A percentile compares a stretch with the other conserved stretches of the same genome.
Evolutionary conservation across 495 filamentous ascomycete species (phyloP).

Genomic region (Daldinia grandis): DNA sequence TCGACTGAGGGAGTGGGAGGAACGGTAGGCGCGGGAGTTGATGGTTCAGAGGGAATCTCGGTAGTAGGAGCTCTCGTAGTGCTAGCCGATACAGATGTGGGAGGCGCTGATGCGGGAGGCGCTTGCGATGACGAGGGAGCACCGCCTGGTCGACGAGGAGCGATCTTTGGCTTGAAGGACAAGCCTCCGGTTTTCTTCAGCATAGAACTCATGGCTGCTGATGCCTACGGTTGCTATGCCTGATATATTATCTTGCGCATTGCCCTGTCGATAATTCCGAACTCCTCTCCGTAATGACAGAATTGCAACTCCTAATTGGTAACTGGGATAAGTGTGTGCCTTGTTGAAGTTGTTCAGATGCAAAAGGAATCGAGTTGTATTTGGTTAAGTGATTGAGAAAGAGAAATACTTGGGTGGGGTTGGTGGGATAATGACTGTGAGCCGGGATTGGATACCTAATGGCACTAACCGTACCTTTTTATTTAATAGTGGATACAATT

Average conservation of each 20-base stretch:
- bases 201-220: conserved; percentile 52
- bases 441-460: conserved; percentile 4
- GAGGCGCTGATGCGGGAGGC: conserved; percentile 22
- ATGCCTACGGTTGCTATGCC: conserved; percentile 28
- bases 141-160: conserved; percentile 36
- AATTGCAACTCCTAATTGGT: conserved; percentile 2
- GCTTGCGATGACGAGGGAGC: conserved; percentile 31
- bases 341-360: neutral
- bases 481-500: conserved; percentile 1
- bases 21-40: conserved; percentile 27
- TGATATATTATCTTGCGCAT: conserved; percentile 15
- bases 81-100: conserved; percentile 10
- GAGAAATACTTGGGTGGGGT: conserved; percentile 27
- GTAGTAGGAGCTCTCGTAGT: conserved; percentile 27
- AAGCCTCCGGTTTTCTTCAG: conserved; percentile 55
- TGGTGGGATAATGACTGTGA: conserved; percentile 26
- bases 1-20: conserved; percentile 24
- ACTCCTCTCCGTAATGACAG: neutral
- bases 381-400: conserved; percentile 6
- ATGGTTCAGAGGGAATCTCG: conserved; percentile 28
- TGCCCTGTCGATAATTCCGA: conserved; percentile 6
- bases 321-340: neutral
- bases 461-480: neutral
- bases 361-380: conserved; percentile 1
- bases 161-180: conserved; percentile 55